Base-by-base conservation (phyloP, 768 basidiomycete genomes). In the Tylopilus balloui region DNA sequence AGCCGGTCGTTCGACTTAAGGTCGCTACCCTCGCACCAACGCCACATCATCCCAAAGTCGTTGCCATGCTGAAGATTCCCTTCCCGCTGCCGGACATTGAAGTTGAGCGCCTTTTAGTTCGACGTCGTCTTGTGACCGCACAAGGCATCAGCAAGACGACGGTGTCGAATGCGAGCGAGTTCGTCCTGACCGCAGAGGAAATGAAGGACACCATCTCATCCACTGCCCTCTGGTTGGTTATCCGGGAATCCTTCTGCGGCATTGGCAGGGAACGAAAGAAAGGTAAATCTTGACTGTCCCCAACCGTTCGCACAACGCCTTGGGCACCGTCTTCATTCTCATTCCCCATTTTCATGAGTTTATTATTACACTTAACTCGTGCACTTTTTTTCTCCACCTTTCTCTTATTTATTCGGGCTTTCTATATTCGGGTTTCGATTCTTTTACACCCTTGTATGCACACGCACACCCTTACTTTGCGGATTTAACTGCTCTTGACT, bases 31-130 rank as follows among this genome's bases (percentile, higher is more conserved):
- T 97, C 28, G 83, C 83, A 12, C 94, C 94, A 20, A 92, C 92
- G 8, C 94, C 93, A 20, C 93, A 98, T 64, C 94, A 98, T 67
- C 94, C 94, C 9, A 92, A 94, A 64, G 87, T 97, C 19, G 87
- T 98, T 36, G 86, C 84, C 31, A 82, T 93, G 71, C 77, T 97
- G 57, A 92, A 92, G 66, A 80, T 95, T 45, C 92, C 94, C 21
- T 93, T 87, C 70, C 86, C 90, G 0, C 76, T 96, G 1, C 86
- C 91, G 0, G 86, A 93, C 50, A 74, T 96, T 17, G 81, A 86
- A 54, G 75, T 94, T 19, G 83, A 86, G 58, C 69, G 65, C 42
- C 71, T 84, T 70, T 64, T 65, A 12, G 67, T 83, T 20, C 71
- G 78, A 28, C 78, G 75, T 54, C 73, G 87, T 40, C 61, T 75